Percentiles rank a stretch among this genome's conserved stretches.
Conservation (phyloP, 805 yeast genomes). For the Starmerella floris region DNA sequence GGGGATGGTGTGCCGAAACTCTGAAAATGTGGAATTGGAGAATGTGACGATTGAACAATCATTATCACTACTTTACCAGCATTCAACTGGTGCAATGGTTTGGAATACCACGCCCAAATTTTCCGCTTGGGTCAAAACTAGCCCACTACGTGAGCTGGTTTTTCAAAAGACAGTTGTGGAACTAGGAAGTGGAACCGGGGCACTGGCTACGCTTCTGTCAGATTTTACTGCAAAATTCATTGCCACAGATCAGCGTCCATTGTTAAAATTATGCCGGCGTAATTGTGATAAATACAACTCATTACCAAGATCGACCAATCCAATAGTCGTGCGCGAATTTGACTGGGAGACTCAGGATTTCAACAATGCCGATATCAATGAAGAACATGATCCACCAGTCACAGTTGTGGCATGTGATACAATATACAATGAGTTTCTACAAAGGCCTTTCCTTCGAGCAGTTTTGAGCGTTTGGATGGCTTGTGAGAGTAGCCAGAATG, state of each 20-base stretch:
- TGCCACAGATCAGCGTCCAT: constrained; percentile 21
- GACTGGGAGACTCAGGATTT: constrained; percentile 22
- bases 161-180: constrained; percentile 12
- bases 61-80: constrained; percentile 11
- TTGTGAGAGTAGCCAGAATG: background rate
- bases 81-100: constrained; percentile 21
- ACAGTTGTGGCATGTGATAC: constrained; percentile 21
- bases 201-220: constrained; percentile 15
- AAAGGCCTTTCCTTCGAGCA: constrained; percentile 15
- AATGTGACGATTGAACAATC: constrained; percentile 14
- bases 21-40: constrained; percentile 4
- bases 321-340: constrained; percentile 12
- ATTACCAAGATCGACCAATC: background rate
- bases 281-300: constrained; percentile 5
- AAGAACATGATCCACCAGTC: background rate
- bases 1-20: constrained; percentile 10
- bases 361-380: background rate
- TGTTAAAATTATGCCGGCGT: constrained; percentile 15
- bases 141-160: background rate
- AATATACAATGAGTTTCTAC: constrained; percentile 19
- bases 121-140: constrained; percentile 8
- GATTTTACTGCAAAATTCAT: constrained; percentile 1
- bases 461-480: constrained; percentile 8
- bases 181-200: constrained; percentile 22
- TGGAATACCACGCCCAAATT: constrained; percentile 19